phyloP scores from a whole-genome alignment of 257 asterid genomes.

The Asclepias syriaca region DNA sequence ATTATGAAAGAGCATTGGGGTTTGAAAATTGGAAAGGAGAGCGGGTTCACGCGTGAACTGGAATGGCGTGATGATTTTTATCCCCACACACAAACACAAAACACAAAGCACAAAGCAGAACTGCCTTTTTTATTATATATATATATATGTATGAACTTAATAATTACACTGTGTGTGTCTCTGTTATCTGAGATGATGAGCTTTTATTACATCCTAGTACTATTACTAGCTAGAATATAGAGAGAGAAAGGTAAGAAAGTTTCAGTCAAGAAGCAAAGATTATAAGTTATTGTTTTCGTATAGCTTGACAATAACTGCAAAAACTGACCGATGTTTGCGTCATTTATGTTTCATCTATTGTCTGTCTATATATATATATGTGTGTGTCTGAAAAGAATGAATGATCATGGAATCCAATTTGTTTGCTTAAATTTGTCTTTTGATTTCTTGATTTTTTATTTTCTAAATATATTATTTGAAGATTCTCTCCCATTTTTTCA shows the following conservation, averaged over 20 bases:
- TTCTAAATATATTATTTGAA: too few species aligned
- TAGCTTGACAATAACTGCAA: background rate
- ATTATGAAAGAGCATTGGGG: conserved; percentile 26
- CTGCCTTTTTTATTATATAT: background rate
- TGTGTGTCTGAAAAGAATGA: too few species aligned
- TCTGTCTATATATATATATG: too few species aligned
- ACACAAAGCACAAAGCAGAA: conserved; percentile 12
- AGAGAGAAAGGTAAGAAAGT: background rate
- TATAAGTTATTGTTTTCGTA: background rate
- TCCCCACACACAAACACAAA: conserved; percentile 20
- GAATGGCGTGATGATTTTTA: conserved; percentile 47
- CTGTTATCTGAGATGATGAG: conserved; percentile 7
- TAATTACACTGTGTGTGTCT: conserved; percentile 1
- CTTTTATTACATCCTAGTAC: background rate
- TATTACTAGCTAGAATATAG: background rate
- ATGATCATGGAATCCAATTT: too few species aligned
- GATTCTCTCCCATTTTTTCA: too few species aligned
- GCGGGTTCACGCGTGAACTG: conserved; percentile 52
- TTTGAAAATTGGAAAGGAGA: conserved; percentile 32
- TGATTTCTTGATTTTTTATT: too few species aligned
- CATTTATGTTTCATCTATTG: too few species aligned
- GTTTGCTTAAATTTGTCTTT: too few species aligned
- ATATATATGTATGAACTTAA: background rate
- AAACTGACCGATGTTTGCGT: too few species aligned
- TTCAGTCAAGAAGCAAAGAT: conserved; percentile 4